Base-by-base conservation (phyloP, 768 basidiomycete species). In the Brasilioporus rufonigricans region DNA sequence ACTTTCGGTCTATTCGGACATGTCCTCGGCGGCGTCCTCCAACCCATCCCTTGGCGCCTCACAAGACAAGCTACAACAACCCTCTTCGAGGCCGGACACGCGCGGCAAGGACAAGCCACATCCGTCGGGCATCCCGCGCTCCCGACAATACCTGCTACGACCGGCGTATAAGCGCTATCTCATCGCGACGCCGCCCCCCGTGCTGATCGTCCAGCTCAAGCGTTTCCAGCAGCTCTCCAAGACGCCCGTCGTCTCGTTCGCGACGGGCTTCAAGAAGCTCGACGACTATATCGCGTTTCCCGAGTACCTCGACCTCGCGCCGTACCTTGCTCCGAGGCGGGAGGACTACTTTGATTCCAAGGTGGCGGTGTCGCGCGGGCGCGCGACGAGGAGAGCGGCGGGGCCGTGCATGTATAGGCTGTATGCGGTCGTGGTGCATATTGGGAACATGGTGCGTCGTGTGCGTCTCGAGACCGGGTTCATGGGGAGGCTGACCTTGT, bases 101-200 rank as follows among this genome's bases (percentile, higher is more conserved):
- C 73, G 69, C 36, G 54, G 58, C 35, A 61, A 62, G 50, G 55
- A 55, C 71, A 72, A 49, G 56, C 65, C 10, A 79, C 83, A 61
- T 35, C 54, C 59, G 10, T 60, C 66, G 0, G 65, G 65, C 0
- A 58, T 77, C 3, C 74, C 76, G 16, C 74, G 70, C 33, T 71
- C 72, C 19, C 76, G 79, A 55, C 90, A 89, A 32, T 85, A 85
- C 47, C 77, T 96, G 44, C 79, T 89, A 73, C 84, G 91, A 2
- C 80, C 90, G 1, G 92, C 93, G 5, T 93, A 92, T 75, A 98
- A 98, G 72, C 89, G 95, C 13, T 98, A 97, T 71, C 85, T 98
- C 55, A 90, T 98, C 68, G 83, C 86, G 16, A 79, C 78, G 0
- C 86, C 89, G 2, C 95, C 95, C 0, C 91, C 93, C 0, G 80